phyloP scores from a whole-genome alignment of 345 rosid species.

The Stellera chamaejasme region DNA sequence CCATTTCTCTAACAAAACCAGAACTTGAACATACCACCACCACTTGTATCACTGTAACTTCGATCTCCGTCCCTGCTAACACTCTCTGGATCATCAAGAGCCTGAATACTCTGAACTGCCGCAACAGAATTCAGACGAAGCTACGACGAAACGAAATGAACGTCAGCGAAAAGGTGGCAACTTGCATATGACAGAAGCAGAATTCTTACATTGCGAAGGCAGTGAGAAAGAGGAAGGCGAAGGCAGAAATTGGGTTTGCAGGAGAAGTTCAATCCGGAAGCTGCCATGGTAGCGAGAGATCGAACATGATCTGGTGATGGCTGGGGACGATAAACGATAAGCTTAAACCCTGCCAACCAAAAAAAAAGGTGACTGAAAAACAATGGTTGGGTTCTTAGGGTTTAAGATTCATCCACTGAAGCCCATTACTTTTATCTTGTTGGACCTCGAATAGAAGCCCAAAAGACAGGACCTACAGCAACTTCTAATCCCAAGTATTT shows the following conservation, averaged over 20 bases:
- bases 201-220: slow-evolving; percentile 37
- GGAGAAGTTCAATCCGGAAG: slow-evolving; percentile 38
- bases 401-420: slow-evolving; percentile 10
- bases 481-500: too few relatives aligned
- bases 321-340: slow-evolving; percentile 9
- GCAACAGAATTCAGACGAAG: slow-evolving; percentile 31
- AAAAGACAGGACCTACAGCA: too few relatives aligned
- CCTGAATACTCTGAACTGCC: slow-evolving; percentile 20
- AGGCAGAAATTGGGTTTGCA: slow-evolving; percentile 33
- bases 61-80: slow-evolving; percentile 15
- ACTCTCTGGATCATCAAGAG: slow-evolving; percentile 37
- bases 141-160: slow-evolving; percentile 19
- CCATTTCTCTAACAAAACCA: not conserved
- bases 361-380: too few relatives aligned
- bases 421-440: not conserved
- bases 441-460: not conserved
- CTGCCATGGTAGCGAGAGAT: slow-evolving; percentile 28
- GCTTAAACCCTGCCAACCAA: slow-evolving; percentile 21
- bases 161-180: too few relatives aligned
- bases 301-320: slow-evolving; percentile 22
- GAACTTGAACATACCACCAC: slow-evolving; percentile 15
- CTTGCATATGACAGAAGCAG: not conserved
- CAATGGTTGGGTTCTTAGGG: slow-evolving; percentile 17
- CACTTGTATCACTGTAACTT: slow-evolving; percentile 12
- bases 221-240: slow-evolving; percentile 29